Evolutionary conservation across 176 grass and related monocot genomes (phyloP), one percentile per base, ranked within the genome.

Genomic region (Neostapfia colusana): DNA sequence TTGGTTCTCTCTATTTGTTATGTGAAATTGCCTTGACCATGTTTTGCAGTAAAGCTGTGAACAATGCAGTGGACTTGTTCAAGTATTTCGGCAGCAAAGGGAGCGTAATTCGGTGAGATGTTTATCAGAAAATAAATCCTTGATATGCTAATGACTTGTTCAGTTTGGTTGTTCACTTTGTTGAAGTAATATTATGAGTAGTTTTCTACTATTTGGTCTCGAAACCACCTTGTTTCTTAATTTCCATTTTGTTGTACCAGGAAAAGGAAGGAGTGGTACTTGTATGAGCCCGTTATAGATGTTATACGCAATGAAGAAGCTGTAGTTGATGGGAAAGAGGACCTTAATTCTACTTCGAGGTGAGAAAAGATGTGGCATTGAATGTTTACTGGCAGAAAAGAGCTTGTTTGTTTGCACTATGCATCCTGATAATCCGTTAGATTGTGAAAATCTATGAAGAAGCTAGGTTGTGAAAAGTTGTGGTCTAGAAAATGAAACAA

Each of bases 31-130:
- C 1, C 8, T 0, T 48, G 65, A 0, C 48, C 46, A 70, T 65
- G 49, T 68, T 57, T 65, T 88, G 82, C 86, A 93, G 94, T 77
- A 97, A 91, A 88, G 86, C 90, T 0, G 74, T 90, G 68, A 93
- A 87, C 67, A 97, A 88, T 79, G 87, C 84, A 25, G 78, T 97
- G 75, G 94, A 93, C 65, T 72, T 99, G 56, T 83, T 85, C 57
- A 99, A 94, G 82, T 94, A 95, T 81, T 95, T 99, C 10, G 87
- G 95, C 44, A 90, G 85, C 87, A 95, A 90, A 88, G 95, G 95
- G 35, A 94, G 89, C 4, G 95, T 99, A 21, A 82, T 95, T 74
- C 79, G 95, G 91, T 95, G 81, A 59, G 66, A 41, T 66, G 4
- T 13, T 63, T 24, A 20, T 75, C 11, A 26, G 3, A 25, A 3